These are phyloP conservation scores for Amaranthus tricolor DNA, from an alignment of 179 eudicot genomes.

Conservation along the genomic window DNA sequence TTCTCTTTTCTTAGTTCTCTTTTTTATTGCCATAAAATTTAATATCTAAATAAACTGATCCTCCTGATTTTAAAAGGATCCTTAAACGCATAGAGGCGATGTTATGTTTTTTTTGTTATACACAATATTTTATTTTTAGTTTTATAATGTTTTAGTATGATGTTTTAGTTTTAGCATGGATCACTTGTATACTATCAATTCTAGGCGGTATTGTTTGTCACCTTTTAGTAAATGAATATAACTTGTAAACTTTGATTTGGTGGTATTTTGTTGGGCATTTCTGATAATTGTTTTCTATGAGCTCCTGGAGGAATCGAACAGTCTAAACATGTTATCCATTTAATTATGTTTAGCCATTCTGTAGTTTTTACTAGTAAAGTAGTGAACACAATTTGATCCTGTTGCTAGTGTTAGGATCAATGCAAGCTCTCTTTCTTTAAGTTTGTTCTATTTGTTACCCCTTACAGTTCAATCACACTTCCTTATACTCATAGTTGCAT, in stretches of 20 bases:
- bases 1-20: not conserved
- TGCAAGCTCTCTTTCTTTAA: not conserved
- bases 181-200: slow-evolving; percentile 2
- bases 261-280: too few species aligned
- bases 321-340: not conserved
- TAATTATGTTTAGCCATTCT: not conserved
- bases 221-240: too few species aligned
- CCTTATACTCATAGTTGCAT: not conserved
- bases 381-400: not conserved
- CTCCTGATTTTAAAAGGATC: not conserved
- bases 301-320: not conserved
- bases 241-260: too few species aligned
- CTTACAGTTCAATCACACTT: not conserved
- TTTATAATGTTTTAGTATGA: not conserved
- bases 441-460: not conserved
- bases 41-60: too few species aligned
- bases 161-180: not conserved
- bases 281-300: not conserved
- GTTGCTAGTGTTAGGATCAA: not conserved
- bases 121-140: not conserved
- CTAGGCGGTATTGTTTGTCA: not conserved
- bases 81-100: too few species aligned
- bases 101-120: too few species aligned
- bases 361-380: not conserved
- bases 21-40: too few species aligned